phyloP scores from a whole-genome alignment of 441 rosid species.

The Croton laevigatus region DNA sequence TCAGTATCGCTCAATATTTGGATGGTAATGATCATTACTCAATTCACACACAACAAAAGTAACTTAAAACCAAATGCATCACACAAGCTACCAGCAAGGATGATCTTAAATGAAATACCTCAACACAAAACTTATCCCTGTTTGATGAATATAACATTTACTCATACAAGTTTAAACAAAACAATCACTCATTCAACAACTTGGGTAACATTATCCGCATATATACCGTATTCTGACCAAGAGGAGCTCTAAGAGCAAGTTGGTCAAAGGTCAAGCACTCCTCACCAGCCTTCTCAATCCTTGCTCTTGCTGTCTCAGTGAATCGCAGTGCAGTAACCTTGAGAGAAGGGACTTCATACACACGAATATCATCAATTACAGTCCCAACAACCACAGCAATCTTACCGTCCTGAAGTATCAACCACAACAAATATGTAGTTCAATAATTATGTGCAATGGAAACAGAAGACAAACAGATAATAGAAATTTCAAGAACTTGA shows the following conservation, averaged over 20 bases:
- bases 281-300: slow-evolving; percentile 92
- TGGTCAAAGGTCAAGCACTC: slow-evolving; percentile 94
- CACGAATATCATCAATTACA: slow-evolving; percentile 72
- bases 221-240: slow-evolving; percentile 96
- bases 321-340: slow-evolving; percentile 81
- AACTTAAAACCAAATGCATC: background rate
- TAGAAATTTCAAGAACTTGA: too few species aligned
- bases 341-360: slow-evolving; percentile 69
- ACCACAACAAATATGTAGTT: background rate
- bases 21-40: background rate
- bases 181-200: background rate
- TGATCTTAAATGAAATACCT: background rate
- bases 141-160: background rate
- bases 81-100: background rate
- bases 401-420: slow-evolving; percentile 53
- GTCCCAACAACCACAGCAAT: slow-evolving; percentile 86
- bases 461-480: too few species aligned
- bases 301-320: slow-evolving; percentile 82
- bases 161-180: background rate
- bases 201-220: background rate
- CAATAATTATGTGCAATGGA: background rate
- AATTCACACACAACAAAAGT: background rate
- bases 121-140: background rate
- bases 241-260: slow-evolving; percentile 80
- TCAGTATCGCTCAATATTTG: too few species aligned